Evolutionary conservation across 129 eudicot species (phyloP).

Genomic region (Arctium lappa): DNA sequence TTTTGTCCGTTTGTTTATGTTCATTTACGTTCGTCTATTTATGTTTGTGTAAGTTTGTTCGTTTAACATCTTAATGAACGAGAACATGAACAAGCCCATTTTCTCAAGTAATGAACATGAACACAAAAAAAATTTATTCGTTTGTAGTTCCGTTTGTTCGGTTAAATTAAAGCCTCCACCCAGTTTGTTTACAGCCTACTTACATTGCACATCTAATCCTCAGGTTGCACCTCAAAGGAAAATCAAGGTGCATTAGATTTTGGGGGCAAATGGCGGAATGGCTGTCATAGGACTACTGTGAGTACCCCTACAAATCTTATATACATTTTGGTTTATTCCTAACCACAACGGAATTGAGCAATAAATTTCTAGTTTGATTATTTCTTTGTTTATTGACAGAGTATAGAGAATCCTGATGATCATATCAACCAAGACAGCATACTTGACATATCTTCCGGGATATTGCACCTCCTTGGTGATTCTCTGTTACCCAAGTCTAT

Average conservation of each 20-base stretch:
- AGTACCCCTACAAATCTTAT: slow-evolving; percentile 27
- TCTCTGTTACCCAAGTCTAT: slow-evolving; percentile 71
- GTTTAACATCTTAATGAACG: too few species aligned
- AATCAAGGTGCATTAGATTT: slow-evolving; percentile 31
- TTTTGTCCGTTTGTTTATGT: neutral
- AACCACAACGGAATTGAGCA: neutral
- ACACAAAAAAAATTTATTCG: neutral
- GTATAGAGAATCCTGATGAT: slow-evolving; percentile 20
- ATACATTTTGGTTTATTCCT: neutral
- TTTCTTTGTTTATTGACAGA: slow-evolving; percentile 38
- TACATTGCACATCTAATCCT: slow-evolving; percentile 5
- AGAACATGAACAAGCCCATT: too few species aligned
- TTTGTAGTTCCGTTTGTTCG: neutral
- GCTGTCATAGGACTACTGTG: slow-evolving; percentile 35
- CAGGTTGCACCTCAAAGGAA: slow-evolving; percentile 39
- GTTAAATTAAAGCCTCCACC: neutral
- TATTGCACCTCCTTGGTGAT: slow-evolving; percentile 67
- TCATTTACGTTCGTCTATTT: too few species aligned
- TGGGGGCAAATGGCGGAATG: slow-evolving; percentile 61
- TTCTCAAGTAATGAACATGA: neutral
- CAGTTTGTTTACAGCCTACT: neutral
- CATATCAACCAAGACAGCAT: slow-evolving; percentile 35
- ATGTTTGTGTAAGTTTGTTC: too few species aligned
- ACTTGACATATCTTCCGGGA: slow-evolving; percentile 71
- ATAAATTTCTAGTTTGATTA: neutral